A percentile compares a stretch with the other conserved stretches of the same genome.
Evolutionary conservation across 306 rosid genomes (phyloP).

Genomic region (Erythrophleum fordii): DNA sequence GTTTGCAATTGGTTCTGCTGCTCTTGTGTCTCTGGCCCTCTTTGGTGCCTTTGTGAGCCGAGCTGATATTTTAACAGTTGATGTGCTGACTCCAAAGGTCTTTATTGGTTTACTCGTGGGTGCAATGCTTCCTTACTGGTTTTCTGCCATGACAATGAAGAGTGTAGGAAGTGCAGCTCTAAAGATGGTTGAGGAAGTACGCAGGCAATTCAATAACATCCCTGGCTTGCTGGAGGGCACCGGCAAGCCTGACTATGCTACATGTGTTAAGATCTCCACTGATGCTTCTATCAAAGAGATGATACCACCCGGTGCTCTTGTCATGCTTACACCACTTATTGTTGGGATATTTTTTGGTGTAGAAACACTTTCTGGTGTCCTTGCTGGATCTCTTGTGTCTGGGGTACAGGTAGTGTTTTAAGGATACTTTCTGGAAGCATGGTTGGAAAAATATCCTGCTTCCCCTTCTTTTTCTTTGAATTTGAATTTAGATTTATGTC

Average conservation of each 20-base stretch:
- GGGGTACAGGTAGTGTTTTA: constrained; percentile 66
- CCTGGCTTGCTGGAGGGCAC: constrained; percentile 29
- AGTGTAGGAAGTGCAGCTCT: constrained; percentile 29
- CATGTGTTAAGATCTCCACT: constrained; percentile 76
- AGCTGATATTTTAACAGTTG: constrained; percentile 18
- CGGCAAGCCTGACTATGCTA: constrained; percentile 72
- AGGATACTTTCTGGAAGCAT: neutral
- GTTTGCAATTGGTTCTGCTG: constrained; percentile 75
- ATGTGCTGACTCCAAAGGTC: constrained; percentile 30
- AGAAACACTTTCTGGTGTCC: constrained; percentile 78
- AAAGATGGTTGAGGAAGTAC: constrained; percentile 33
- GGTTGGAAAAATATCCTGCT: neutral
- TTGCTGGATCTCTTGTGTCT: constrained; percentile 75
- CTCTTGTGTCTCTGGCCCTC: constrained; percentile 73
- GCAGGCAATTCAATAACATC: constrained; percentile 30
- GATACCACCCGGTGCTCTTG: constrained; percentile 83
- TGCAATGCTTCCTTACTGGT: constrained; percentile 31
- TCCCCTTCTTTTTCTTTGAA: neutral
- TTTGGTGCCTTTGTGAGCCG: constrained; percentile 35
- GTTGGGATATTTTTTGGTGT: constrained; percentile 76
- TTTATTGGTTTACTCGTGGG: constrained; percentile 29
- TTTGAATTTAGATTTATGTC: neutral
- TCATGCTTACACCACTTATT: constrained; percentile 76
- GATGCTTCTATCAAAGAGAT: constrained; percentile 79
- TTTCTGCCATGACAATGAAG: constrained; percentile 32